These are phyloP conservation scores for Colletotrichum karsti DNA, from an alignment of 2,329 filamentous ascomycete genomes.

Conservation along the genomic window DNA sequence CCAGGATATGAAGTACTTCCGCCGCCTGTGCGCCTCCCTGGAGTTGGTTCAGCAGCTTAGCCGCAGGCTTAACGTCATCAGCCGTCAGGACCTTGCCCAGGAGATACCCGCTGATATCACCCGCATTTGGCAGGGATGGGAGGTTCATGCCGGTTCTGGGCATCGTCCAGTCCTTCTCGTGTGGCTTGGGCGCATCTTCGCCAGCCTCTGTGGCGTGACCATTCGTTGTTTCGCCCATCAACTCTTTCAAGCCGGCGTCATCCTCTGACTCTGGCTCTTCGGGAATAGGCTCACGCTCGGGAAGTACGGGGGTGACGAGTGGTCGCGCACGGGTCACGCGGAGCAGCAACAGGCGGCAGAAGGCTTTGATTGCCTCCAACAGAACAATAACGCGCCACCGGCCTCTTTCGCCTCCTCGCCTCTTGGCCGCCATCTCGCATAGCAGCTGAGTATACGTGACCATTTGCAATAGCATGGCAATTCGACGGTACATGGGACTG, in stretches of 20 bases:
- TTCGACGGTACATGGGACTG: slow-evolving; percentile 77
- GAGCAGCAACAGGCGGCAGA: slow-evolving; percentile 83
- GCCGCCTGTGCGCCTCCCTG: slow-evolving; percentile 79
- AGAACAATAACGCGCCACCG: slow-evolving; percentile 89
- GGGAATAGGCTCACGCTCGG: slow-evolving; percentile 83
- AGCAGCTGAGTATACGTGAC: slow-evolving; percentile 94
- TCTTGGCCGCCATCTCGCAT: slow-evolving; percentile 97
- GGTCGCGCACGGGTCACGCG: slow-evolving; percentile 85
- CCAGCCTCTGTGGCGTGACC: slow-evolving; percentile 68
- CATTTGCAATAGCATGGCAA: slow-evolving; percentile 85
- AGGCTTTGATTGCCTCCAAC: slow-evolving; percentile 85
- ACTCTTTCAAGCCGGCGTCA: slow-evolving; percentile 49
- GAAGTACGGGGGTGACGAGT: slow-evolving; percentile 83
- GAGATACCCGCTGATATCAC: slow-evolving; percentile 87
- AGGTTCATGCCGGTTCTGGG: slow-evolving; percentile 90
- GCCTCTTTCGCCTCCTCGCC: slow-evolving; percentile 78
- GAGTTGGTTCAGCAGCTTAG: slow-evolving; percentile 83
- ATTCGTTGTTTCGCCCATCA: slow-evolving; percentile 61
- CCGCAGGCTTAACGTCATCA: slow-evolving; percentile 95
- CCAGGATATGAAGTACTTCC: slow-evolving; percentile 90
- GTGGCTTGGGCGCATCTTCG: slow-evolving; percentile 44
- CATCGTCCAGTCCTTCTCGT: slow-evolving; percentile 82
- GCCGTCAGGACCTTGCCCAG: slow-evolving; percentile 91
- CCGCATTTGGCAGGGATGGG: slow-evolving; percentile 81
- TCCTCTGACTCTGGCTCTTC: slow-evolving; percentile 56